Evolutionary conservation across 2,329 filamentous ascomycete genomes (phyloP).

Genomic region (Aspergillus thermomutatus): DNA sequence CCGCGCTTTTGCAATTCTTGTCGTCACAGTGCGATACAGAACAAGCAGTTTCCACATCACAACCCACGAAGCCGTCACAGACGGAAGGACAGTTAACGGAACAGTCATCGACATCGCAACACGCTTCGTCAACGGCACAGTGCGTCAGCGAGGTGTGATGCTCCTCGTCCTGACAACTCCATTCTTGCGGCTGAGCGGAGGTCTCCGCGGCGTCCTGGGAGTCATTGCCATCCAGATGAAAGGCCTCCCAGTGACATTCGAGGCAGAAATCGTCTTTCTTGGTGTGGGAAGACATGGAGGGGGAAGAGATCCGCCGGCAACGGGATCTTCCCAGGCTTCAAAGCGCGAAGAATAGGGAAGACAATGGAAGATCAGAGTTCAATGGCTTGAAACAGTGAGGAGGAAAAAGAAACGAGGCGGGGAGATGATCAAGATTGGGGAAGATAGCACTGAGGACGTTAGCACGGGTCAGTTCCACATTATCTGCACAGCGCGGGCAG

Average conservation of each 20-base stretch:
- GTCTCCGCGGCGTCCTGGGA: constrained; percentile 20
- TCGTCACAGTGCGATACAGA: constrained; percentile 33
- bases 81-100: constrained; percentile 37
- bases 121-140: constrained; percentile 33
- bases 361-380: not conserved
- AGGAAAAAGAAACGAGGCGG: not conserved
- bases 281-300: constrained; percentile 31
- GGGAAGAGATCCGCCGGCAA: not conserved
- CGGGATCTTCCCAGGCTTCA: not conserved
- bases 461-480: not conserved
- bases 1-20: constrained; percentile 25
- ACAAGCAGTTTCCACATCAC: constrained; percentile 36
- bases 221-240: constrained; percentile 33
- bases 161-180: constrained; percentile 29
- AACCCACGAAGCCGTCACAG: constrained; percentile 42
- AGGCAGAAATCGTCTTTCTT: constrained; percentile 36
- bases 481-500: not conserved
- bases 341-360: not conserved
- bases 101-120: constrained; percentile 39
- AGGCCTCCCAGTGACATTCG: constrained; percentile 41
- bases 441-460: not conserved
- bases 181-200: constrained; percentile 18
- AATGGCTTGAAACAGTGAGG: not conserved
- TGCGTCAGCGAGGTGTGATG: constrained; percentile 23
- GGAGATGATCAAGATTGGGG: not conserved